Conservation (phyloP, 2,329 filamentous ascomycete genomes). For the Lasiodiplodia sp. region DNA sequence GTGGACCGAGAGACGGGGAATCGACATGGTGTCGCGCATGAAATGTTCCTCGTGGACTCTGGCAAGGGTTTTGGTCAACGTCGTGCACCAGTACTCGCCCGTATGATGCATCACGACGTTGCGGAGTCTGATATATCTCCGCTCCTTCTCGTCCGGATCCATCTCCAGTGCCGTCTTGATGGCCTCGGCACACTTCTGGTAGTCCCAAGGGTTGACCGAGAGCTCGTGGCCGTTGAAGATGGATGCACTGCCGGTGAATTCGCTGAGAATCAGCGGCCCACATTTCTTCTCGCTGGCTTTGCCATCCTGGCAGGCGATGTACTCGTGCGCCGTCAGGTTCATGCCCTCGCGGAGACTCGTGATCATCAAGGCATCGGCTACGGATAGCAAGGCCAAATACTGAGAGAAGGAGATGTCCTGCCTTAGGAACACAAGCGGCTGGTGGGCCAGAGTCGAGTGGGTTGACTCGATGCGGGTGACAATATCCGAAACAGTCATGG, state of each 20-base stretch:
- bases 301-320: conserved; percentile 90
- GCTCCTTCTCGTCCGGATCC: conserved; percentile 73
- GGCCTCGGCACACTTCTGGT: conserved; percentile 83
- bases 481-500: conserved; percentile 89
- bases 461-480: conserved; percentile 92
- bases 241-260: conserved; percentile 91
- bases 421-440: conserved; percentile 91
- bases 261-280: conserved; percentile 88
- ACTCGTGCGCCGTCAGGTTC: conserved; percentile 96
- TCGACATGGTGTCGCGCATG: conserved; percentile 81
- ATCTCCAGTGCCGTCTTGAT: conserved; percentile 87
- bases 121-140: conserved; percentile 77
- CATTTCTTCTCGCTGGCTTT: conserved; percentile 75
- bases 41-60: conserved; percentile 85
- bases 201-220: conserved; percentile 94
- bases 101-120: conserved; percentile 80
- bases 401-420: conserved; percentile 94
- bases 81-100: conserved; percentile 84
- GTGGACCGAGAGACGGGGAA: conserved; percentile 80
- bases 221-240: conserved; percentile 83
- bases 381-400: conserved; percentile 88
- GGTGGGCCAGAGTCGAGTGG: conserved; percentile 89
- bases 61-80: conserved; percentile 74
- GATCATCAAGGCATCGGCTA: conserved; percentile 92
- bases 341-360: conserved; percentile 95